Conservation (phyloP, 192 early-diverging fungal species). For the Gaertneriomyces semiglobifer region DNA sequence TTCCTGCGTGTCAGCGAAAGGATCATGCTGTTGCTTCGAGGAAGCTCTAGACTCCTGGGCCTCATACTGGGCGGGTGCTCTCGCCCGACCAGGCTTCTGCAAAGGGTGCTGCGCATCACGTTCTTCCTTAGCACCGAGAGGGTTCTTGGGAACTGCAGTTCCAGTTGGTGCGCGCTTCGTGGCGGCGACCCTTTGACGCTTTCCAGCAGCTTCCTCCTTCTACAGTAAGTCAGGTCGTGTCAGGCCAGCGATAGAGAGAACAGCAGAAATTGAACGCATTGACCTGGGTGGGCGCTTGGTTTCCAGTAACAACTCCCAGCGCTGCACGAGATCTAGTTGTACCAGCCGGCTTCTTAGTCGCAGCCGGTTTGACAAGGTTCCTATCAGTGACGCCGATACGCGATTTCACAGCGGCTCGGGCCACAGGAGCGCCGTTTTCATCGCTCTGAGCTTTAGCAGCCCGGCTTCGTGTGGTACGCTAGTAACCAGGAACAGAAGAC, state of each 20-base stretch:
- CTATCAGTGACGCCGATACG: not conserved
- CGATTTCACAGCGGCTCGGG: slow-evolving; percentile 7
- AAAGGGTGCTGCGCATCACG: not conserved
- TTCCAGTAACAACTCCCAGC: not conserved
- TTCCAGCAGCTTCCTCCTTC: not conserved
- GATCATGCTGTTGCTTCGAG: not conserved
- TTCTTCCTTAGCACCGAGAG: not conserved
- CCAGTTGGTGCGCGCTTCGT: not conserved
- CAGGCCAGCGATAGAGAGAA: not conserved
- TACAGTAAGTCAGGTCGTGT: not conserved
- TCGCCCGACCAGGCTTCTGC: slow-evolving; percentile 2
- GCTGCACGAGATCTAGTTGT: slow-evolving; percentile 5
- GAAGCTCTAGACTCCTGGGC: not conserved
- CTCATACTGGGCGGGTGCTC: not conserved
- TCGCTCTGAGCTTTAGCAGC: slow-evolving; percentile 1
- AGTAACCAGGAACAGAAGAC: not conserved
- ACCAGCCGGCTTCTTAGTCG: slow-evolving; percentile 1
- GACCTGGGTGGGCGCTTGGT: not conserved
- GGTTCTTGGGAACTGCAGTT: not conserved
- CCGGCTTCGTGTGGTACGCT: slow-evolving; percentile 14
- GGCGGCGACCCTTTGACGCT: not conserved
- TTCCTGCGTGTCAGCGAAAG: not conserved
- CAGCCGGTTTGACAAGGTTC: not conserved
- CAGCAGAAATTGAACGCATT: not conserved
- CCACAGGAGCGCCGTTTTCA: slow-evolving; percentile 12